These are phyloP conservation scores for Sarocladium strictum DNA, from an alignment of 2,329 filamentous ascomycete genomes.

Conservation along the genomic window DNA sequence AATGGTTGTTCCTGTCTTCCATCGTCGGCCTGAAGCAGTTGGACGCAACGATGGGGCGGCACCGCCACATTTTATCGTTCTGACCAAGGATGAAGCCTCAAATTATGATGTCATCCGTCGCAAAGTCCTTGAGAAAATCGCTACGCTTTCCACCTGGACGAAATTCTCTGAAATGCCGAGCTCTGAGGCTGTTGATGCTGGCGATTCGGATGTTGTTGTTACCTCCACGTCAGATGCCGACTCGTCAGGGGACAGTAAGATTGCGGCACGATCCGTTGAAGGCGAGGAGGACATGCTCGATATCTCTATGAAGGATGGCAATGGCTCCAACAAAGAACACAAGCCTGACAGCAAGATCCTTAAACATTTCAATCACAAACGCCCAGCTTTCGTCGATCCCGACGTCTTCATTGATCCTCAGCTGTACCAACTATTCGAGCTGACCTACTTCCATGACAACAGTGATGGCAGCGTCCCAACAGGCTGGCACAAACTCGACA, in stretches of 20 bases:
- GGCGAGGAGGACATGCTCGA: slow-evolving; percentile 90
- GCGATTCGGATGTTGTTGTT: slow-evolving; percentile 64
- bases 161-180: slow-evolving; percentile 50
- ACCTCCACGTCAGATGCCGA: slow-evolving; percentile 59
- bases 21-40: slow-evolving; percentile 40
- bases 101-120: slow-evolving; percentile 66
- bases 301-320: slow-evolving; percentile 71
- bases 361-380: slow-evolving; percentile 41
- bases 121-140: slow-evolving; percentile 72
- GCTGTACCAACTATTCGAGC: slow-evolving; percentile 68
- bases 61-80: slow-evolving; percentile 64
- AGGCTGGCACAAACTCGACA: slow-evolving; percentile 60
- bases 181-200: slow-evolving; percentile 41
- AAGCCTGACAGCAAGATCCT: slow-evolving; percentile 23
- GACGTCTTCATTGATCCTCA: slow-evolving; percentile 53
- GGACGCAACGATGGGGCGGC: slow-evolving; percentile 25
- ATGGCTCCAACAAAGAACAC: slow-evolving; percentile 23
- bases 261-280: slow-evolving; percentile 73
- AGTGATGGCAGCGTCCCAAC: slow-evolving; percentile 57
- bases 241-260: slow-evolving; percentile 61
- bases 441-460: slow-evolving; percentile 57
- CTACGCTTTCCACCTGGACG: slow-evolving; percentile 67
- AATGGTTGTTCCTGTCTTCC: slow-evolving; percentile 66
- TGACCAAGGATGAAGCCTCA: slow-evolving; percentile 65
- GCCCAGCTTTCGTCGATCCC: slow-evolving; percentile 48